Conservation (phyloP, 768 basidiomycete genomes). For the Phanerodontia chrysosporium region DNA sequence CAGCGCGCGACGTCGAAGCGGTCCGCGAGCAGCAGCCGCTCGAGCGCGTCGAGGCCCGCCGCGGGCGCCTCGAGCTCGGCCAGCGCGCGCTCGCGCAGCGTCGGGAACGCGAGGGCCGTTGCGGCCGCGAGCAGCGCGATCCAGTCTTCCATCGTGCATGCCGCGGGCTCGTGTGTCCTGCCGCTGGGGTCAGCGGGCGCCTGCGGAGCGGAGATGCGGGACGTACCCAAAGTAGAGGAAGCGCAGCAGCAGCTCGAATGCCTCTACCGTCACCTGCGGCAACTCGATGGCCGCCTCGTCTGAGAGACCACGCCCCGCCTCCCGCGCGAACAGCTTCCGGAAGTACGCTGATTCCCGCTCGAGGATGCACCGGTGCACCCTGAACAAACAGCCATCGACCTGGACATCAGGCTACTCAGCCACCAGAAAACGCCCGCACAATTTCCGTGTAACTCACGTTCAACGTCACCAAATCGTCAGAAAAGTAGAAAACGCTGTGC, state of each 20-base stretch:
- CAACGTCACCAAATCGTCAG: conserved; percentile 7
- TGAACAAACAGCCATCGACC: conserved; percentile 37
- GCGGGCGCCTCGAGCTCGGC: not conserved
- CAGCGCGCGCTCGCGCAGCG: conserved; percentile 6
- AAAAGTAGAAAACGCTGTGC: conserved; percentile 12
- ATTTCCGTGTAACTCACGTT: not conserved
- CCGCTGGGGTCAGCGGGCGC: not conserved
- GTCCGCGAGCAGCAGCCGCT: conserved; percentile 7
- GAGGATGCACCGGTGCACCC: conserved; percentile 37
- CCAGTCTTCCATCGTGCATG: conserved; percentile 28
- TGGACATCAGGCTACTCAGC: conserved; percentile 10
- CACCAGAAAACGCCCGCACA: not conserved
- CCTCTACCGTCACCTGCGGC: conserved; percentile 25
- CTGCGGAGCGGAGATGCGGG: not conserved
- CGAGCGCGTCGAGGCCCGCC: conserved; percentile 10
- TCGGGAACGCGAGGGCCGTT: conserved; percentile 25
- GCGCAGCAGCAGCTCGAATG: conserved; percentile 35
- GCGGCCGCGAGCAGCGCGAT: conserved; percentile 36
- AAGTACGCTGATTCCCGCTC: conserved; percentile 35
- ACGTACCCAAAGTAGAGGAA: conserved; percentile 37
- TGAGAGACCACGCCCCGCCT: conserved; percentile 17
- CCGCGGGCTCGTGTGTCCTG: conserved; percentile 16
- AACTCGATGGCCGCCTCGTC: conserved; percentile 33
- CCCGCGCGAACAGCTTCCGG: conserved; percentile 26
- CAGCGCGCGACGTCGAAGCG: conserved; percentile 5